Evolutionary conservation across 2,329 filamentous ascomycete genomes (phyloP).

Genomic region (Aspergillus sp.): DNA sequence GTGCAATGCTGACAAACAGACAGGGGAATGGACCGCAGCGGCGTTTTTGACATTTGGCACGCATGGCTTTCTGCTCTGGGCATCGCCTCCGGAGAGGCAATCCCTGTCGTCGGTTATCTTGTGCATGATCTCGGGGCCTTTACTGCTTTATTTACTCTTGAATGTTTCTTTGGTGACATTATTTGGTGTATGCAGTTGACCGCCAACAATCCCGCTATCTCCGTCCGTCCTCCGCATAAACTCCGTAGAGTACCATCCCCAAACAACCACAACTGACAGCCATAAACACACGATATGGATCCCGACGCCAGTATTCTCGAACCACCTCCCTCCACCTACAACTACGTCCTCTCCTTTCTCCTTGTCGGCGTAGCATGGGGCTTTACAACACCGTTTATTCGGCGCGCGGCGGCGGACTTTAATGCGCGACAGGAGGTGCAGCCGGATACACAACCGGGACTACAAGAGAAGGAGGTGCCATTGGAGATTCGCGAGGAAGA

Average conservation of each 20-base stretch:
- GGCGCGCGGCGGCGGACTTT: slow-evolving; percentile 72
- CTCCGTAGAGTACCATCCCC: no score
- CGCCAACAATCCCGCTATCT: no score
- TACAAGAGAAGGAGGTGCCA: neutral
- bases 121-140: neutral
- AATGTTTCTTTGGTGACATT: neutral
- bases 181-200: no score
- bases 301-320: slow-evolving; percentile 21
- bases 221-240: no score
- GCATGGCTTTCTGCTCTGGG: neutral
- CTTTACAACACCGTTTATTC: slow-evolving; percentile 86
- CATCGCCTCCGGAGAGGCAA: neutral
- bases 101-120: neutral
- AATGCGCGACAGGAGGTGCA: slow-evolving; percentile 46
- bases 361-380: slow-evolving; percentile 91
- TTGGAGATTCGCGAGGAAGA: slow-evolving; percentile 4
- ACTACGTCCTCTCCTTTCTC: slow-evolving; percentile 82
- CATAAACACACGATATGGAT: slow-evolving; percentile 20
- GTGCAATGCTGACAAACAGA: neutral
- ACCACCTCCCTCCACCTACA: slow-evolving; percentile 47
- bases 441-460: slow-evolving; percentile 6
- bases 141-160: neutral
- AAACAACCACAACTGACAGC: no score
- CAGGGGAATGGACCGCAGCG: neutral
- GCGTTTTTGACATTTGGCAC: neutral